Evolutionary conservation across 2,329 filamentous ascomycete species (phyloP).

Genomic region (Apiospora arundinis): DNA sequence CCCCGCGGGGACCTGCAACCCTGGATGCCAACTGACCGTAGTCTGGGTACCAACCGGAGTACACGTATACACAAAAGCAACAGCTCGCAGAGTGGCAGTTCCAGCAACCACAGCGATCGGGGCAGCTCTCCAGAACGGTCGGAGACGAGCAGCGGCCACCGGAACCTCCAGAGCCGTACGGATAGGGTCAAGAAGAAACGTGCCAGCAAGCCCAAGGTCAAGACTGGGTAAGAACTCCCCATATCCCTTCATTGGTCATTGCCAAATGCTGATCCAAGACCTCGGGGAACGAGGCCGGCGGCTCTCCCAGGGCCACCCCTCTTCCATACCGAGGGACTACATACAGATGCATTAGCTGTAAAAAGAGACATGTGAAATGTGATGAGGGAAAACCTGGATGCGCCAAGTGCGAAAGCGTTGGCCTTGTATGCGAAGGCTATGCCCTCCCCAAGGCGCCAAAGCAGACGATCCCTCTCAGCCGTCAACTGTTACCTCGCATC

Average conservation of each 20-base stretch:
- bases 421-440: conserved; percentile 41
- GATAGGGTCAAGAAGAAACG: conserved; percentile 31
- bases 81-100: conserved; percentile 10
- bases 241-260: not conserved
- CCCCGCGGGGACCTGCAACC: not conserved
- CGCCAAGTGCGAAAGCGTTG: conserved; percentile 38
- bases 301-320: not conserved
- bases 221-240: conserved; percentile 31
- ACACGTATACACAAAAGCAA: not conserved
- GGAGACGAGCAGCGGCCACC: not conserved
- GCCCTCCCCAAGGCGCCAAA: conserved; percentile 30
- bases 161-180: not conserved
- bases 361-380: conserved; percentile 37
- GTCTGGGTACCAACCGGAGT: not conserved
- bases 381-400: conserved; percentile 41
- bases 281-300: not conserved
- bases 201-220: conserved; percentile 36
- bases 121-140: conserved; percentile 16
- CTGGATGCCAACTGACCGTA: not conserved
- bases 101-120: conserved; percentile 21
- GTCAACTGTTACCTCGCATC: conserved; percentile 14
- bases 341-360: conserved; percentile 34
- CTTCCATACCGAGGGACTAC: not conserved
- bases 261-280: conserved; percentile 19
- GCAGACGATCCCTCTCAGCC: not conserved